Percentiles rank a stretch among this genome's conserved stretches.
phyloP scores from a whole-genome alignment of 345 rosid genomes.

The Salix exigua region DNA sequence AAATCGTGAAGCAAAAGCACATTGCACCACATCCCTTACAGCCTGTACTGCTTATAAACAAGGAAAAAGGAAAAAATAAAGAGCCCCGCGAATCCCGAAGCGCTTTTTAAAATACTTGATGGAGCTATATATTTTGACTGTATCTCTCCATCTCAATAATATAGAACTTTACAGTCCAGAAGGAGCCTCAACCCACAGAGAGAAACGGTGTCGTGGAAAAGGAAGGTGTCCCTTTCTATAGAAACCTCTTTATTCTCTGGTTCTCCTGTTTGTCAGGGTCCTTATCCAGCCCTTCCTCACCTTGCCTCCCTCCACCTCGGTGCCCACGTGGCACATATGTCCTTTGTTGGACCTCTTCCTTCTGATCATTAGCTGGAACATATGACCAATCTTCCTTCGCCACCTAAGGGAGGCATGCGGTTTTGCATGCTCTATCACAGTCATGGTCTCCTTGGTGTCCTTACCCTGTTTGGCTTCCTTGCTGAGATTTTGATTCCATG shows the following conservation, averaged over 20 bases:
- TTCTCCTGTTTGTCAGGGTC: slow-evolving; percentile 67
- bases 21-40: slow-evolving; percentile 17
- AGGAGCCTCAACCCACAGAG: slow-evolving; percentile 29
- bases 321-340: slow-evolving; percentile 59
- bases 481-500: slow-evolving; percentile 23
- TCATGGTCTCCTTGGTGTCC: slow-evolving; percentile 23
- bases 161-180: slow-evolving; percentile 29
- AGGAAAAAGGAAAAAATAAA: slow-evolving; percentile 9
- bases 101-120: slow-evolving; percentile 5
- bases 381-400: slow-evolving; percentile 80
- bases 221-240: slow-evolving; percentile 23
- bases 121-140: slow-evolving; percentile 41
- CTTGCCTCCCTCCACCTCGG: slow-evolving; percentile 68
- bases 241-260: slow-evolving; percentile 36
- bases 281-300: slow-evolving; percentile 84
- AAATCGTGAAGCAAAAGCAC: slow-evolving; percentile 6
- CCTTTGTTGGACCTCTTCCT: slow-evolving; percentile 71
- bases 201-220: slow-evolving; percentile 18
- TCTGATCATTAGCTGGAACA: slow-evolving; percentile 61
- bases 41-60: slow-evolving; percentile 26
- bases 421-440: slow-evolving; percentile 63
- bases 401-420: slow-evolving; percentile 67
- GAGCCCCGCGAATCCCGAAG: slow-evolving; percentile 33
- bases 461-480: slow-evolving; percentile 15
- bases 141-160: slow-evolving; percentile 28